phyloP scores from a whole-genome alignment of 768 basidiomycete genomes.

The Fistulinella prunicolor region DNA sequence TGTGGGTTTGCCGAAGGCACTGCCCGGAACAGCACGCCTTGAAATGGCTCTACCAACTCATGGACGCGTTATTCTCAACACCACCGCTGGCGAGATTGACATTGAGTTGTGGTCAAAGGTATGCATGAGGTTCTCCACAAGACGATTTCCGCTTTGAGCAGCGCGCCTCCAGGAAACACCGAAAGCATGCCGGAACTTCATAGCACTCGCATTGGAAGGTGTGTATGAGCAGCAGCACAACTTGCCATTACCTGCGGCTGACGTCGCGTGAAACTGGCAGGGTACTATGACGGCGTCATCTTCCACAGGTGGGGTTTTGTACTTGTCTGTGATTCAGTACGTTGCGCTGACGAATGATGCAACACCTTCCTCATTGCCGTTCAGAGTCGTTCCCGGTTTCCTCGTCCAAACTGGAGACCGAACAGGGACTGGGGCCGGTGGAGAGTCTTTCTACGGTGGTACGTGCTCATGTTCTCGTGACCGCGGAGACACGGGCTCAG shows the following conservation, averaged over 20 bases:
- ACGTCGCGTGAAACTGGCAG: conserved; percentile 41
- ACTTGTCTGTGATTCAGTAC: not conserved
- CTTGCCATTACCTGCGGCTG: not conserved
- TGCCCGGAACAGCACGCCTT: not conserved
- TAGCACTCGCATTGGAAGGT: conserved; percentile 90
- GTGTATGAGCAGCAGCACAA: conserved; percentile 31
- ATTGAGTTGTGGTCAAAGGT: conserved; percentile 94
- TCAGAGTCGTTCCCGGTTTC: conserved; percentile 84
- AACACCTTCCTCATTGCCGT: not conserved
- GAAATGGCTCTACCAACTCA: conserved; percentile 80
- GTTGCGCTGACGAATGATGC: not conserved
- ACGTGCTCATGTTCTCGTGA: conserved; percentile 11
- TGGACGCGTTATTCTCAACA: conserved; percentile 84
- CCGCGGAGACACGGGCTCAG: not conserved
- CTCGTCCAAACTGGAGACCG: conserved; percentile 94
- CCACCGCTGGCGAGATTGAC: conserved; percentile 84
- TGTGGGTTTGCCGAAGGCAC: too few species aligned
- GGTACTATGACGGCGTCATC: conserved; percentile 94
- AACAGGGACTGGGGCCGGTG: conserved; percentile 87
- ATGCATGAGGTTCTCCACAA: conserved; percentile 4
- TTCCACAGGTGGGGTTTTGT: conserved; percentile 72
- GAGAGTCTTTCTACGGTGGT: conserved; percentile 96
- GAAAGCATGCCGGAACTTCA: conserved; percentile 88
- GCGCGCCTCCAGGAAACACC: conserved; percentile 70
- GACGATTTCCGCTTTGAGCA: not conserved